Percentiles rank a stretch among this genome's conserved stretches.
Evolutionary conservation across 1,284 basidiomycete genomes (phyloP).

Genomic region (Anthracocystis setariae): DNA sequence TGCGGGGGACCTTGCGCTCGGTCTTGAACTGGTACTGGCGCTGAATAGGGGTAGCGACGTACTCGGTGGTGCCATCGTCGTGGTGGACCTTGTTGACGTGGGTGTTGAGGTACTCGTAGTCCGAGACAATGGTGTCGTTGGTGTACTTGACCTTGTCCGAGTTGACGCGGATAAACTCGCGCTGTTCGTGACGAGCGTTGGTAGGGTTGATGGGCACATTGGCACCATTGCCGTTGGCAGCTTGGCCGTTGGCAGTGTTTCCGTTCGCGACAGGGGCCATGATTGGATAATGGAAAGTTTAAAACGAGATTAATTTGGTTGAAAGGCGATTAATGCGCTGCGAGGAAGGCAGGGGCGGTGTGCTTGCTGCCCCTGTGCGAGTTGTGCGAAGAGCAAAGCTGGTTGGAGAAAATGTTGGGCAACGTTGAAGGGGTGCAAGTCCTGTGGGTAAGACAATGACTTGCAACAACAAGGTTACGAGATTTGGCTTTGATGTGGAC

Average conservation of each 20-base stretch:
- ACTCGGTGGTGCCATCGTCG: constrained; percentile 63
- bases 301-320: constrained; percentile 8
- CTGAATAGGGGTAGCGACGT: constrained; percentile 61
- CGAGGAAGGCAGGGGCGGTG: constrained; percentile 61
- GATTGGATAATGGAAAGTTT: constrained; percentile 22
- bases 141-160: constrained; percentile 66
- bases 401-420: constrained; percentile 66
- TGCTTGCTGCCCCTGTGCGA: constrained; percentile 65
- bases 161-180: constrained; percentile 62
- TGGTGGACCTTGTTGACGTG: constrained; percentile 61
- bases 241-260: constrained; percentile 30
- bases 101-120: constrained; percentile 66
- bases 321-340: constrained; percentile 48
- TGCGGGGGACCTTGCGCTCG: constrained; percentile 84
- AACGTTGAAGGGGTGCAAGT: constrained; percentile 44
- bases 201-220: constrained; percentile 63
- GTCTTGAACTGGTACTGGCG: constrained; percentile 85
- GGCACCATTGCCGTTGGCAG: constrained; percentile 35
- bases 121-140: constrained; percentile 57
- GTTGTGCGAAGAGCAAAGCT: constrained; percentile 66
- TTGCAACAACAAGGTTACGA: constrained; percentile 25
- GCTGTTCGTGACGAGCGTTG: constrained; percentile 64
- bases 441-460: constrained; percentile 42
- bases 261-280: constrained; percentile 64
- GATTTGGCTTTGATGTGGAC: constrained; percentile 2